These are phyloP conservation scores for Tetracladium setigerum DNA, from an alignment of 495 filamentous ascomycete species.

Conservation along the genomic window DNA sequence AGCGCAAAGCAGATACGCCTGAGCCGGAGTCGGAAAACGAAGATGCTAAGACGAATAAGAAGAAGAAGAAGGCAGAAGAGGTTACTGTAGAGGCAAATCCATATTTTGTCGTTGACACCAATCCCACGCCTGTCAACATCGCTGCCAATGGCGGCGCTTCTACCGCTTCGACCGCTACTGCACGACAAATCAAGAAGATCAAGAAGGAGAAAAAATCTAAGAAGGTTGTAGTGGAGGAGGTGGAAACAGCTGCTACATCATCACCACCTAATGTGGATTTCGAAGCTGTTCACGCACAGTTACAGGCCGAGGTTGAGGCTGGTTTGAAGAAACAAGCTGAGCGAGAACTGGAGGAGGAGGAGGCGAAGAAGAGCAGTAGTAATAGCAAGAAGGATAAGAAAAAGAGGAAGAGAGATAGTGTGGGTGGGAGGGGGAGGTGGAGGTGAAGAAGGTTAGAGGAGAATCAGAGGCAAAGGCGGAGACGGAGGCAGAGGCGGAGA, in stretches of 20 bases:
- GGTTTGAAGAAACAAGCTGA: not conserved
- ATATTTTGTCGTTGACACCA: conserved; percentile 15
- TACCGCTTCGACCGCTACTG: not conserved
- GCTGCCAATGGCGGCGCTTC: not conserved
- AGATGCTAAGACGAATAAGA: not conserved
- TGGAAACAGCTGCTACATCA: not conserved
- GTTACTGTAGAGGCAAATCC: conserved; percentile 9
- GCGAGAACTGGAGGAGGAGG: not conserved
- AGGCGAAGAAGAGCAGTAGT: not conserved
- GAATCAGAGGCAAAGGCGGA: conserved; percentile 1
- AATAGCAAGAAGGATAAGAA: conserved; percentile 7
- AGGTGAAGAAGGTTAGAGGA: conserved; percentile 3
- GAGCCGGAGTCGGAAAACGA: not conserved
- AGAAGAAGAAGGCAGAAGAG: not conserved
- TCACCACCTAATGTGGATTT: conserved; percentile 14
- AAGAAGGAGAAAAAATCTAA: conserved; percentile 1
- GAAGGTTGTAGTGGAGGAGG: too few species aligned
- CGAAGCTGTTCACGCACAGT: conserved; percentile 10
- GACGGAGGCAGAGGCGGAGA: not conserved
- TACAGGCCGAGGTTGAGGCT: conserved; percentile 16
- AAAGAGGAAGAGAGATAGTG: conserved; percentile 4
- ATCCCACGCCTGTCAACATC: conserved; percentile 12
- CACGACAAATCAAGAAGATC: conserved; percentile 4
- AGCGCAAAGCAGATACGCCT: too few species aligned
- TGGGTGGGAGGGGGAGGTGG: not conserved